Conservation (phyloP, 164 flowering plant genomes). For the Magnolia sinica region DNA sequence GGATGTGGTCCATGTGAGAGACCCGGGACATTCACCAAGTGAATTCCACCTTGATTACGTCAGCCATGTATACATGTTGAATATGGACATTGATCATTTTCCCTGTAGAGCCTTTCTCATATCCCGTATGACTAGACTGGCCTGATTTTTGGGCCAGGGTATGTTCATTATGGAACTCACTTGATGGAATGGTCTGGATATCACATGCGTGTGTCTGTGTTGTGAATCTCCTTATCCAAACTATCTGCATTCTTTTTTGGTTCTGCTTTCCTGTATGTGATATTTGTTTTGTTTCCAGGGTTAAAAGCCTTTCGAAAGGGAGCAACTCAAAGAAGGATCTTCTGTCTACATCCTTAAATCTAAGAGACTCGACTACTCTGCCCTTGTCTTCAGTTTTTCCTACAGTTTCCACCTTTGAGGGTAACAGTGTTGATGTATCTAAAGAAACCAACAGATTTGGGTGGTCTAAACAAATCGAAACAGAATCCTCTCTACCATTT, state of each 20-base stretch:
- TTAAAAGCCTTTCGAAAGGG: constrained; percentile 85
- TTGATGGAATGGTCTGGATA: neutral
- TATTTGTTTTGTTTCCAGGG: constrained; percentile 39
- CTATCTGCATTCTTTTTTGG: neutral
- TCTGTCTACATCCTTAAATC: constrained; percentile 33
- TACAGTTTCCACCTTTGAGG: constrained; percentile 37
- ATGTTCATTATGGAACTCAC: neutral
- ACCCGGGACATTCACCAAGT: neutral
- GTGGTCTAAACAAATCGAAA: constrained; percentile 40
- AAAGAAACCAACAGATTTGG: constrained; percentile 37
- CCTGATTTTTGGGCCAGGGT: neutral
- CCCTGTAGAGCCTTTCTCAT: neutral
- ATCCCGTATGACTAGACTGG: neutral
- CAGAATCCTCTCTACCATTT: constrained; percentile 40
- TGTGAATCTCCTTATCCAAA: no score
- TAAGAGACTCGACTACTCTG: constrained; percentile 51
- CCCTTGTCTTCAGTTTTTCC: constrained; percentile 43
- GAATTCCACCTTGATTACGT: neutral
- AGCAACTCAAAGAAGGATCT: constrained; percentile 57
- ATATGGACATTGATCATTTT: neutral
- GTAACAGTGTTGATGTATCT: constrained; percentile 37
- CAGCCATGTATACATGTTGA: neutral
- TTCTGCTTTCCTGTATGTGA: neutral
- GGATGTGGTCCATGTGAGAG: neutral
- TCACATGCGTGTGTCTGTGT: no score